Percentiles rank a stretch among this genome's conserved stretches.
Evolutionary conservation across 2,329 filamentous ascomycete species (phyloP).

Genomic region (Pseudogymnoascus sp.): DNA sequence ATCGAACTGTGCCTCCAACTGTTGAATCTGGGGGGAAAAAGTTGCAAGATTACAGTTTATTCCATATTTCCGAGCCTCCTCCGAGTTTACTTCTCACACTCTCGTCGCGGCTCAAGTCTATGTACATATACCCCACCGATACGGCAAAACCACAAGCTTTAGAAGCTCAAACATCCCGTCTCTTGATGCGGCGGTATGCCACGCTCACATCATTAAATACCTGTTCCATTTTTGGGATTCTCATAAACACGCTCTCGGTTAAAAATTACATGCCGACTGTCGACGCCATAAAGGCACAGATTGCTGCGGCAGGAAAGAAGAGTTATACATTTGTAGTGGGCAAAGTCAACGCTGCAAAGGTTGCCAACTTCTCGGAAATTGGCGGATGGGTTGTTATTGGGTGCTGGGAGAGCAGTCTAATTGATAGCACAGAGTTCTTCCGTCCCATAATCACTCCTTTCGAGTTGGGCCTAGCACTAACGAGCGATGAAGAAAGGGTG

Average conservation of each 20-base stretch:
- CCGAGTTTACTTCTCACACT: constrained; percentile 81
- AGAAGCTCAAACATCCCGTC: constrained; percentile 37
- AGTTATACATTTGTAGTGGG: constrained; percentile 94
- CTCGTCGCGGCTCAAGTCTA: constrained; percentile 68
- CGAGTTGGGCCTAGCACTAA: constrained; percentile 73
- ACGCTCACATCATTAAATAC: constrained; percentile 74
- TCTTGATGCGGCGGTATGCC: constrained; percentile 79
- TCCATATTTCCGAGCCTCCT: constrained; percentile 78
- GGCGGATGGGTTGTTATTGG: constrained; percentile 96
- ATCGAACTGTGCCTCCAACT: constrained; percentile 59
- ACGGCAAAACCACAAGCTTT: constrained; percentile 27
- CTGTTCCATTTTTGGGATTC: constrained; percentile 79
- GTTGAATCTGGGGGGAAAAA: constrained; percentile 36
- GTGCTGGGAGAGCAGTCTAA: constrained; percentile 92
- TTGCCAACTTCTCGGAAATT: constrained; percentile 93
- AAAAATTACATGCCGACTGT: constrained; percentile 83
- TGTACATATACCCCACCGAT: constrained; percentile 67
- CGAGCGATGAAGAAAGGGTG: constrained; percentile 65
- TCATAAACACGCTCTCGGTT: constrained; percentile 92
- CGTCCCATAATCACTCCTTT: constrained; percentile 90
- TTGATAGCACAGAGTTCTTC: constrained; percentile 86
- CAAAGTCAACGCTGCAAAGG: constrained; percentile 89
- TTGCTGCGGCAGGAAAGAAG: constrained; percentile 80
- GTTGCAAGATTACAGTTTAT: constrained; percentile 51
- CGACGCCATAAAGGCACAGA: constrained; percentile 62